Evolutionary conservation across 306 rosid genomes (phyloP).

Genomic region (Vigna radiata): DNA sequence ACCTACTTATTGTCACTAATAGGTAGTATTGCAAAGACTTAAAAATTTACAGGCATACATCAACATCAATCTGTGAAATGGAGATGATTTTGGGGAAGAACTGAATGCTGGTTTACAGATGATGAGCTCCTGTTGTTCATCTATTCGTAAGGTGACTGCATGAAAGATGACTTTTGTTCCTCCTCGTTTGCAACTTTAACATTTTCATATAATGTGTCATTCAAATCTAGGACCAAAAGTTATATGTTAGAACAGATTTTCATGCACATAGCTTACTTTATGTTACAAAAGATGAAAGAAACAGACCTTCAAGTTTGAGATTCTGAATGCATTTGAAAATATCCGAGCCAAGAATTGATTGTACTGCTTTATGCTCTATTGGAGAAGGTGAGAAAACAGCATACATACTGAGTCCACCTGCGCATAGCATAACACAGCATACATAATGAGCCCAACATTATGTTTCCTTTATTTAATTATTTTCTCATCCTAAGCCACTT

Average conservation of each 20-base stretch:
- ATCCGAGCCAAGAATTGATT: slow-evolving; percentile 28
- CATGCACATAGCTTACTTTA: background rate
- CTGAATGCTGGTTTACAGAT: background rate
- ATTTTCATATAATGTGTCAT: background rate
- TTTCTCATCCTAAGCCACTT: background rate
- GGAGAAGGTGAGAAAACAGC: slow-evolving; percentile 33
- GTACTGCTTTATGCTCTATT: slow-evolving; percentile 16
- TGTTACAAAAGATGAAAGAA: slow-evolving; percentile 35
- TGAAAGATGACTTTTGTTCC: slow-evolving; percentile 7
- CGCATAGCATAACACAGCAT: too few relatives aligned
- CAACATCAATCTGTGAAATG: slow-evolving; percentile 28
- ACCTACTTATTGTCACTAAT: slow-evolving; percentile 52
- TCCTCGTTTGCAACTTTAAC: slow-evolving; percentile 33
- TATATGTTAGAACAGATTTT: slow-evolving; percentile 24
- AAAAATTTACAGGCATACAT: background rate
- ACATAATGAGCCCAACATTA: slow-evolving; percentile 22
- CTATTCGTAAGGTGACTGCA: too few relatives aligned
- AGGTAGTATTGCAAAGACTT: background rate
- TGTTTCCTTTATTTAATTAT: too few relatives aligned
- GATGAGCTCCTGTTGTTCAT: slow-evolving; percentile 6
- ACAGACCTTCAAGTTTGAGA: slow-evolving; percentile 25
- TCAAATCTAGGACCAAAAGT: slow-evolving; percentile 35
- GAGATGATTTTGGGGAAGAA: slow-evolving; percentile 26
- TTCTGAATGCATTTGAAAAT: slow-evolving; percentile 10
- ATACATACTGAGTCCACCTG: slow-evolving; percentile 9